A percentile compares a stretch with the other conserved stretches of the same genome.
phyloP scores from a whole-genome alignment of 805 yeast genomes.

The Komagataella mondaviorum region DNA sequence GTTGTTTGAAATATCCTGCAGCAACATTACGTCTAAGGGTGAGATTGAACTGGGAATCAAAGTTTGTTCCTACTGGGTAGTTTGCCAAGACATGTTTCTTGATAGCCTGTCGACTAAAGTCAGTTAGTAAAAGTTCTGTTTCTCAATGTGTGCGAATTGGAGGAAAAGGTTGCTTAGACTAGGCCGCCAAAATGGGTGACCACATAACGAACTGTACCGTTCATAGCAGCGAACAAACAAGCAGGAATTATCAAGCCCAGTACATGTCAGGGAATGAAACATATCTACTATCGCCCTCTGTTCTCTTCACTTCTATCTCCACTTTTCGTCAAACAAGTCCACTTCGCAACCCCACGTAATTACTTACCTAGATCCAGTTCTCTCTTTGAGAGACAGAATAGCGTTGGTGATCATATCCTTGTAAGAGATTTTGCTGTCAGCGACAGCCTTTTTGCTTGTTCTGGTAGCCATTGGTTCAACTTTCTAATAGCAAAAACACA shows the following conservation, averaged over 20 bases:
- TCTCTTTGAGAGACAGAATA: slow-evolving; percentile 55
- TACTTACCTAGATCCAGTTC: slow-evolving; percentile 64
- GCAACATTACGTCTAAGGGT: slow-evolving; percentile 76
- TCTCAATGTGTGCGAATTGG: neutral
- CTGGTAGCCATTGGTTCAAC: slow-evolving; percentile 23
- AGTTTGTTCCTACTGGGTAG: slow-evolving; percentile 46
- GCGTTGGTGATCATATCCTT: slow-evolving; percentile 59
- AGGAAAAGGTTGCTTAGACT: slow-evolving; percentile 6
- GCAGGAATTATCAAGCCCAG: neutral
- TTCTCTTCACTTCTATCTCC: neutral
- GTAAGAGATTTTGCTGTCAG: slow-evolving; percentile 24
- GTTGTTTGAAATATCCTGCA: slow-evolving; percentile 65
- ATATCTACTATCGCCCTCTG: neutral
- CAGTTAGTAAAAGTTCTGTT: neutral
- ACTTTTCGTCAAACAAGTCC: neutral
- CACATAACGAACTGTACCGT: neutral
- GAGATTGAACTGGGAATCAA: slow-evolving; percentile 62
- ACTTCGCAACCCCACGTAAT: neutral
- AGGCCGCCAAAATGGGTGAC: neutral
- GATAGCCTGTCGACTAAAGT: slow-evolving; percentile 62
- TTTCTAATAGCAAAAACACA: neutral
- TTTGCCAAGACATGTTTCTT: slow-evolving; percentile 68
- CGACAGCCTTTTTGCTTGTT: slow-evolving; percentile 10
- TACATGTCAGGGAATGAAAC: neutral
- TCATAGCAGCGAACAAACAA: neutral